These are phyloP conservation scores for Selenicereus undatus DNA, from an alignment of 148 eudicot genomes.

Conservation along the genomic window DNA sequence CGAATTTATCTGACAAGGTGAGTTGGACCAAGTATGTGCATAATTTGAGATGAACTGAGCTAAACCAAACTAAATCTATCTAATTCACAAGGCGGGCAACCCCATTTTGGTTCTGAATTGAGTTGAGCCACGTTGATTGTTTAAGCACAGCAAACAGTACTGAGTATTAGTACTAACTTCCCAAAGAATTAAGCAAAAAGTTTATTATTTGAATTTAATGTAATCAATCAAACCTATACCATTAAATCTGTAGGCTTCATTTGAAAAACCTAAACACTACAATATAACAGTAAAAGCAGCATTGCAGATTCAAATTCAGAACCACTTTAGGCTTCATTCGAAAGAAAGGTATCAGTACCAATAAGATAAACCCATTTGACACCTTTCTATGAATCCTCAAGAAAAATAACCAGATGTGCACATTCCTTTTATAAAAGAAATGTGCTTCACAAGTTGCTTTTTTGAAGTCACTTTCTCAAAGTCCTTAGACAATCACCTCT, in stretches of 20 bases:
- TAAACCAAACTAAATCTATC: no score
- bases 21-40: no score
- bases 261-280: background rate
- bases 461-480: constrained; percentile 16
- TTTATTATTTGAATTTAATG: background rate
- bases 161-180: background rate
- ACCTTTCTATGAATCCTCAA: constrained; percentile 1
- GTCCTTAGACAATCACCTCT: background rate
- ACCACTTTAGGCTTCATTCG: constrained; percentile 25
- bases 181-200: background rate
- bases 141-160: background rate
- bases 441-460: constrained; percentile 25
- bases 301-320: constrained; percentile 19
- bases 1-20: background rate
- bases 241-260: no score
- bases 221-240: background rate
- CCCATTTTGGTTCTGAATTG: no score
- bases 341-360: constrained; percentile 25
- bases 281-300: background rate
- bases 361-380: constrained; percentile 15
- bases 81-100: no score
- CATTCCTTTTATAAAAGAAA: constrained; percentile 21
- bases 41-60: no score
- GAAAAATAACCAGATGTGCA: constrained; percentile 8
- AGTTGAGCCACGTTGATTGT: background rate